Percentiles rank a stretch among this genome's conserved stretches.
These are phyloP conservation scores for Alternaria sp. DNA, from an alignment of 2,329 filamentous ascomycete genomes.

Conservation along the genomic window DNA sequence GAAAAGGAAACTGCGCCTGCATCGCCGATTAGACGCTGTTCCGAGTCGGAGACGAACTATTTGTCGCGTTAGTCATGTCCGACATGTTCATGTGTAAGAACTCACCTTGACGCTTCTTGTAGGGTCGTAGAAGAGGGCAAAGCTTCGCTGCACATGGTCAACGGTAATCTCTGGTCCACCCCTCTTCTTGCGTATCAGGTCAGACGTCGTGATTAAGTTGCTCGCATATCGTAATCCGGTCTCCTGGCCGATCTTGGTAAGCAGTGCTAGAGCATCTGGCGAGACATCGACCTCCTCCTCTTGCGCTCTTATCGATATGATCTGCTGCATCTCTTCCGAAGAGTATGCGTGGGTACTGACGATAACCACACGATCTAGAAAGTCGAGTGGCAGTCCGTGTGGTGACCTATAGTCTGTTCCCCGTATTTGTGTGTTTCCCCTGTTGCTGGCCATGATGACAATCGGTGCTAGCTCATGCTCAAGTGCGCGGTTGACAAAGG, in stretches of 20 bases:
- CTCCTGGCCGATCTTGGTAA: slow-evolving; percentile 96
- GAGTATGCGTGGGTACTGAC: slow-evolving; percentile 90
- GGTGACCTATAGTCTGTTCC: slow-evolving; percentile 93
- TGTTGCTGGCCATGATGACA: slow-evolving; percentile 99
- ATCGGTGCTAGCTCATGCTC: slow-evolving; percentile 95
- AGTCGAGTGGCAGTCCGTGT: slow-evolving; percentile 93
- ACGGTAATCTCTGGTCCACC: slow-evolving; percentile 83
- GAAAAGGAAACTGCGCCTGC: slow-evolving; percentile 79
- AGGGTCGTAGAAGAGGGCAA: slow-evolving; percentile 92
- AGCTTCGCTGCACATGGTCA: slow-evolving; percentile 91
- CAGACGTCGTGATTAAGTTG: slow-evolving; percentile 94
- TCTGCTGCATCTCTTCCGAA: slow-evolving; percentile 87
- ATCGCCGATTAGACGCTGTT: slow-evolving; percentile 91
- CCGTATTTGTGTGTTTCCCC: slow-evolving; percentile 87
- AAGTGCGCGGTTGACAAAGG: slow-evolving; percentile 95
- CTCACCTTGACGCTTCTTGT: slow-evolving; percentile 76
- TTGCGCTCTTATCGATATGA: slow-evolving; percentile 88
- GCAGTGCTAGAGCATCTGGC: slow-evolving; percentile 85
- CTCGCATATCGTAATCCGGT: slow-evolving; percentile 94
- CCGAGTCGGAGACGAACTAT: slow-evolving; percentile 82
- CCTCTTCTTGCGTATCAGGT: slow-evolving; percentile 85
- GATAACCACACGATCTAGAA: slow-evolving; percentile 94
- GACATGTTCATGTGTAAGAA: background rate
- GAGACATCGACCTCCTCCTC: slow-evolving; percentile 96
- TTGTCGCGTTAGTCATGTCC: slow-evolving; percentile 27